Conservation (phyloP, 805 yeast genomes). For the Yamadazyma philogaea region DNA sequence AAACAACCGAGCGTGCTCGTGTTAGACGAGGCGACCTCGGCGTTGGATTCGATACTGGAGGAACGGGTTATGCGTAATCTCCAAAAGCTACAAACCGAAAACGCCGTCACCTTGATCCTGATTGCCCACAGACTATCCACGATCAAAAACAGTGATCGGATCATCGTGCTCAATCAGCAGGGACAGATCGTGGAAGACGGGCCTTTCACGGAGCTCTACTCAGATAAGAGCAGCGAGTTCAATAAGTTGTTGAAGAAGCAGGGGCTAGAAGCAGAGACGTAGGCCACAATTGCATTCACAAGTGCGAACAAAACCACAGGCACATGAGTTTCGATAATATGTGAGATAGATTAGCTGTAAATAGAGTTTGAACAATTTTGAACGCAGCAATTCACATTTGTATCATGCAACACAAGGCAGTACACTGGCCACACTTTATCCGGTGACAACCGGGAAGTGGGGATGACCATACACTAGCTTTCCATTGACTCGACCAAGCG, state of each 20-base stretch:
- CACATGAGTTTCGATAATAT: neutral
- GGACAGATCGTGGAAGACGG: conserved; percentile 70
- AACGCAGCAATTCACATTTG: neutral
- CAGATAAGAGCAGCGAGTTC: conserved; percentile 29
- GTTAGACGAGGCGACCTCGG: conserved; percentile 93
- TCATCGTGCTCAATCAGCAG: conserved; percentile 58
- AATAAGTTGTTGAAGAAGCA: conserved; percentile 32
- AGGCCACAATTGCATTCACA: neutral
- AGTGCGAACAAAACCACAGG: too few relatives aligned
- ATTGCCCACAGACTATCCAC: conserved; percentile 92
- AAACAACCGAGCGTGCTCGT: conserved; percentile 76
- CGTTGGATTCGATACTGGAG: conserved; percentile 85
- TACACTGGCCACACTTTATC: too few relatives aligned
- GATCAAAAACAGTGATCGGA: conserved; percentile 74
- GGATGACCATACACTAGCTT: too few relatives aligned
- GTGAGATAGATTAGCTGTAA: neutral
- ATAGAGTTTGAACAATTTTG: neutral
- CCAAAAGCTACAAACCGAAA: conserved; percentile 45
- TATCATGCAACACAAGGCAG: too few relatives aligned
- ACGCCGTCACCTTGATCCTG: conserved; percentile 69
- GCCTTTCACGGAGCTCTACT: conserved; percentile 24
- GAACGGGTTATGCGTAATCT: conserved; percentile 78
- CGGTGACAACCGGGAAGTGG: too few relatives aligned
- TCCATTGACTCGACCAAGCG: too few relatives aligned
- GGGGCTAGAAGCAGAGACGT: conserved; percentile 1